These are phyloP conservation scores for Blepharisma stoltei DNA, from an alignment of 73 alveolate species.

Conservation along the genomic window DNA sequence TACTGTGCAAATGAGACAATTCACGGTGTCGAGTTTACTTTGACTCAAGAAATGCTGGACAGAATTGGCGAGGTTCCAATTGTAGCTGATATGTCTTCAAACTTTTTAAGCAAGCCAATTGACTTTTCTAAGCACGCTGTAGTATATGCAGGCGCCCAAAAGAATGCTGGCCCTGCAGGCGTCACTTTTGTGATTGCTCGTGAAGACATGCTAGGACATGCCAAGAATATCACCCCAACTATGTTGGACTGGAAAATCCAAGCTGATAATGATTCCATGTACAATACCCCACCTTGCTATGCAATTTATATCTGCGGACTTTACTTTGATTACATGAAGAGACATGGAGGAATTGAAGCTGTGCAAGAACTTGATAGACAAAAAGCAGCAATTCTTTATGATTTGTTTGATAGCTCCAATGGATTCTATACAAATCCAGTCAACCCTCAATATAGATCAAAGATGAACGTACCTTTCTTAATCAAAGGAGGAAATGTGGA, in stretches of 20 bases:
- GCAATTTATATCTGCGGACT: conserved; percentile 53
- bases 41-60: conserved; percentile 47
- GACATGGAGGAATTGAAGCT: conserved; percentile 42
- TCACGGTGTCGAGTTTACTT: conserved; percentile 69
- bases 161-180: conserved; percentile 49
- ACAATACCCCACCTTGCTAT: conserved; percentile 67
- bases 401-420: conserved; percentile 33
- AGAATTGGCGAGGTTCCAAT: neutral
- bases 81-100: conserved; percentile 49
- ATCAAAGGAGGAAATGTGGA: neutral
- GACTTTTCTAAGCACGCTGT: conserved; percentile 35
- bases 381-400: conserved; percentile 45
- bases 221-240: conserved; percentile 50
- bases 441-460: conserved; percentile 48
- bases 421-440: conserved; percentile 55
- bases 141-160: conserved; percentile 42
- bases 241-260: conserved; percentile 42
- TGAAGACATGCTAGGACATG: conserved; percentile 38
- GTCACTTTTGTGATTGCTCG: conserved; percentile 33
- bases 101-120: conserved; percentile 32
- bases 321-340: conserved; percentile 38
- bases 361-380: conserved; percentile 39
- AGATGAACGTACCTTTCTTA: conserved; percentile 58
- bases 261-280: conserved; percentile 48
- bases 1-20: conserved; percentile 63